Conservation (phyloP, 768 basidiomycete genomes). For the Mycena capillaripes region DNA sequence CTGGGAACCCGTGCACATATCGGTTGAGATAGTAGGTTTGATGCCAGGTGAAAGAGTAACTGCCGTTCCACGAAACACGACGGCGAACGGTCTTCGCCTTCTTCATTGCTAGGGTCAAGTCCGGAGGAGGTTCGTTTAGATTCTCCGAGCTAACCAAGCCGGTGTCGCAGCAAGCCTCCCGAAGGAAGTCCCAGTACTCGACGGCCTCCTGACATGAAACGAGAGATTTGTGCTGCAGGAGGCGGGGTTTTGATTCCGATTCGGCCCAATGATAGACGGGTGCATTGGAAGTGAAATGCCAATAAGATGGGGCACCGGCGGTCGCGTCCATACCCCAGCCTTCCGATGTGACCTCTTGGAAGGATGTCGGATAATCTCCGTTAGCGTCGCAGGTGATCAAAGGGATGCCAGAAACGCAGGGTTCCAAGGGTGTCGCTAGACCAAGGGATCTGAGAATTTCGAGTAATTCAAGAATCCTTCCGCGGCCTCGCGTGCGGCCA, state of each 20-base stretch:
- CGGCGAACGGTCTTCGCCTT: constrained; percentile 65
- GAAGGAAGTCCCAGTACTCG: constrained; percentile 72
- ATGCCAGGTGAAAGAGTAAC: constrained; percentile 75
- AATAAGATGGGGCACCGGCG: constrained; percentile 70
- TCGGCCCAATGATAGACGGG: constrained; percentile 74
- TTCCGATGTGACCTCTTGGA: constrained; percentile 58
- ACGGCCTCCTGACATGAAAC: constrained; percentile 53
- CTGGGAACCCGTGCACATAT: constrained; percentile 58
- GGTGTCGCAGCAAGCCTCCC: constrained; percentile 59
- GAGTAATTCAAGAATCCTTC: constrained; percentile 73
- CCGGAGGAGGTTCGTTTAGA: constrained; percentile 23
- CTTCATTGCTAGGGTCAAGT: constrained; percentile 17
- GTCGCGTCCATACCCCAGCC: constrained; percentile 61
- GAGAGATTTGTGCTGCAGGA: constrained; percentile 67
- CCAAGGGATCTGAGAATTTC: constrained; percentile 69
- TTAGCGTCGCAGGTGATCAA: constrained; percentile 61
- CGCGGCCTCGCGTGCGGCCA: constrained; percentile 69
- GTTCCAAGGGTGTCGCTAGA: constrained; percentile 71
- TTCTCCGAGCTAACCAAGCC: constrained; percentile 37
- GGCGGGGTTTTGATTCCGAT: constrained; percentile 63
- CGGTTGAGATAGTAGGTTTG: constrained; percentile 76
- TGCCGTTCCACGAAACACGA: constrained; percentile 68
- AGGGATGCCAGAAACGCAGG: constrained; percentile 56
- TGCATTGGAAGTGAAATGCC: constrained; percentile 69
- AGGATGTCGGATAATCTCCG: constrained; percentile 59